Evolutionary conservation across 176 grass and related monocot genomes (phyloP).

Genomic region (Oryza glumipatula): DNA sequence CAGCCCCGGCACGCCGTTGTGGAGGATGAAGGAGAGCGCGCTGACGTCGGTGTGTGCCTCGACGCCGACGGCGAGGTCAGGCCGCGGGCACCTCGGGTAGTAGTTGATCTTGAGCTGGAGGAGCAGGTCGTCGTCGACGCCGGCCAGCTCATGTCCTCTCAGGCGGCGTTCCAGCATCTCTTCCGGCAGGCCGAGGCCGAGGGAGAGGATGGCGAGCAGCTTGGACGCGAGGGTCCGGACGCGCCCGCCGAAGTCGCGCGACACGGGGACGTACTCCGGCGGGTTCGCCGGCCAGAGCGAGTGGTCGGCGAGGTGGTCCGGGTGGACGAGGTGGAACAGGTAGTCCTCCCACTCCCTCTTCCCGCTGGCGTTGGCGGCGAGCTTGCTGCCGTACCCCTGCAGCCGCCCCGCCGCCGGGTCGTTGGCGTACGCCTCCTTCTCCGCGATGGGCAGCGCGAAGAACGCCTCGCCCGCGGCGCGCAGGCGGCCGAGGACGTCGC

Average conservation of each 20-base stretch:
- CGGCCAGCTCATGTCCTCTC: neutral
- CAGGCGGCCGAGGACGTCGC: constrained; percentile 50
- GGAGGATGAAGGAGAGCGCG: constrained; percentile 88
- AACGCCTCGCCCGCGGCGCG: constrained; percentile 64
- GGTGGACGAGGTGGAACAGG: constrained; percentile 88
- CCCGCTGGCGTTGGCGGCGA: constrained; percentile 65
- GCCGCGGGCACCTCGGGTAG: constrained; percentile 88
- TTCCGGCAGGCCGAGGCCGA: constrained; percentile 49
- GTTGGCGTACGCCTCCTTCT: constrained; percentile 84
- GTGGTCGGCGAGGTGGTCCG: constrained; percentile 49
- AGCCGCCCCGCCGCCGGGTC: constrained; percentile 65
- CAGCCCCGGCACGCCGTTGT: constrained; percentile 86
- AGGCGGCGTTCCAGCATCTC: constrained; percentile 52
- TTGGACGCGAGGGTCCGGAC: constrained; percentile 42
- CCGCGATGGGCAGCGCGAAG: constrained; percentile 62
- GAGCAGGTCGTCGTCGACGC: constrained; percentile 37
- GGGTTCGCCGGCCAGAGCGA: constrained; percentile 62
- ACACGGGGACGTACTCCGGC: constrained; percentile 46
- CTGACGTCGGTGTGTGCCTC: constrained; percentile 93
- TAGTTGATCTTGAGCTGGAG: constrained; percentile 98
- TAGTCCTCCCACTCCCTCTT: constrained; percentile 92
- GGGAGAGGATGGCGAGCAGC: constrained; percentile 71
- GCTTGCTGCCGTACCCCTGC: constrained; percentile 74
- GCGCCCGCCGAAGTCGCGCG: neutral
- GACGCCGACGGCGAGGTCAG: constrained; percentile 79